Evolutionary conservation across 441 rosid genomes (phyloP), one percentile per base, ranked within the genome.

Genomic region (Sinapis alba): DNA sequence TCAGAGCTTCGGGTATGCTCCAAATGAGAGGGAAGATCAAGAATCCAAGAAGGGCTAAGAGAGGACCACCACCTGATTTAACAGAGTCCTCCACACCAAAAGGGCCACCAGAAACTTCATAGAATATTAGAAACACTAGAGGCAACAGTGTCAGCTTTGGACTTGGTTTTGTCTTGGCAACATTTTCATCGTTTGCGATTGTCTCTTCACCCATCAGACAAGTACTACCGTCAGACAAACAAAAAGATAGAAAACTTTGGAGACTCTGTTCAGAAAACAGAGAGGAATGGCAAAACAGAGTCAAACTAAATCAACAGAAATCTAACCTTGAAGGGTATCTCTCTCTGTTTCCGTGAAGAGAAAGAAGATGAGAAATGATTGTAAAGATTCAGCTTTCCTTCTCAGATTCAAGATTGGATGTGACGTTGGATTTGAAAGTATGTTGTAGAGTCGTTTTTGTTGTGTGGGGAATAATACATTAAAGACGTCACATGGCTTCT

Each of bases 71-170:
- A 13, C 97, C 97, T 27, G 93, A 86, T 74, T 80, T 89, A 16
- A 95, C 98, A 12, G 94, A 87, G 70, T 92, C 99, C 78, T 95
- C 99, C 3, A 95, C 84, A 59, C 99, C 99, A 74, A 95, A 95
- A 60, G 98, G 98, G 41, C 98, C 98, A 45, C 98, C 98, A 63
- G 94, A 91, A 15, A 93, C 96, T 69, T 88, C 96, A 78, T 91
- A 94, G 88, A 94, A 94, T 10, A 92, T 95, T 53, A 95, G 85
- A 70, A 97, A 96, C 28, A 95, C 85, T 0, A 95, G 87, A 38
- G 99, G 98, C 73, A 88, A 78, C 1, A 89, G 62, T 7, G 96
- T 92, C 50, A 94, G 79, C 78, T 92, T 92, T 68, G 91, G 97
- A 45, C 61, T 85, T 62, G 84, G 34, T 77, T 79, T 86, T 1